These are phyloP conservation scores for Chlamydomonas sphaeroides DNA, from an alignment of 139 green algal genomes.

Conservation along the genomic window DNA sequence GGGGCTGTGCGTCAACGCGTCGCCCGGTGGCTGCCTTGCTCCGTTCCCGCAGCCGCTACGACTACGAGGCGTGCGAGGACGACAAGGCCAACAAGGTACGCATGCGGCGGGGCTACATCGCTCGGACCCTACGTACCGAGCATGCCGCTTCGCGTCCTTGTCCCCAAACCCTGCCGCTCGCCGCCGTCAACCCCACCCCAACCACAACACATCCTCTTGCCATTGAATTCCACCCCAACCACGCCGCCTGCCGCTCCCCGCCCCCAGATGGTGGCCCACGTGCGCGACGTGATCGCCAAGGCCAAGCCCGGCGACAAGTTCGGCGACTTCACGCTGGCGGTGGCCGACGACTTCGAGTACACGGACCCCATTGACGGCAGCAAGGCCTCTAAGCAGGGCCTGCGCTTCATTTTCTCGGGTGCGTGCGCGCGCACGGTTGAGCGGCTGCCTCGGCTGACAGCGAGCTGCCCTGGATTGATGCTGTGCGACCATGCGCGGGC, in stretches of 20 bases:
- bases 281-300: slow-evolving; percentile 74
- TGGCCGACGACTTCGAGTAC: slow-evolving; percentile 98
- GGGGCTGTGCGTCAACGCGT: background rate
- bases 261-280: slow-evolving; percentile 91
- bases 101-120: too few species aligned
- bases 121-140: too few species aligned
- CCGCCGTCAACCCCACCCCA: too few species aligned
- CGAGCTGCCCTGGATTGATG: too few species aligned
- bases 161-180: too few species aligned
- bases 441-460: too few species aligned
- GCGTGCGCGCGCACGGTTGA: too few species aligned
- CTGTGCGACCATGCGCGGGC: too few species aligned
- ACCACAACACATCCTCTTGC: too few species aligned
- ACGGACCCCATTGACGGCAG: slow-evolving; percentile 96
- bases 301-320: slow-evolving; percentile 77
- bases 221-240: too few species aligned
- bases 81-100: slow-evolving; percentile 79
- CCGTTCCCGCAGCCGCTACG: slow-evolving; percentile 79
- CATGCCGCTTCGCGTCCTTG: too few species aligned
- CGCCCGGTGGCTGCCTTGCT: background rate
- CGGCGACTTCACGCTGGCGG: slow-evolving; percentile 80
- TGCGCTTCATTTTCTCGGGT: slow-evolving; percentile 94
- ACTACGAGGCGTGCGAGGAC: slow-evolving; percentile 93
- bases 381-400: slow-evolving; percentile 91
- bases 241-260: too few species aligned